These are phyloP conservation scores for Fusarium transvaalense DNA, from an alignment of 2,329 filamentous ascomycete species.

Conservation along the genomic window DNA sequence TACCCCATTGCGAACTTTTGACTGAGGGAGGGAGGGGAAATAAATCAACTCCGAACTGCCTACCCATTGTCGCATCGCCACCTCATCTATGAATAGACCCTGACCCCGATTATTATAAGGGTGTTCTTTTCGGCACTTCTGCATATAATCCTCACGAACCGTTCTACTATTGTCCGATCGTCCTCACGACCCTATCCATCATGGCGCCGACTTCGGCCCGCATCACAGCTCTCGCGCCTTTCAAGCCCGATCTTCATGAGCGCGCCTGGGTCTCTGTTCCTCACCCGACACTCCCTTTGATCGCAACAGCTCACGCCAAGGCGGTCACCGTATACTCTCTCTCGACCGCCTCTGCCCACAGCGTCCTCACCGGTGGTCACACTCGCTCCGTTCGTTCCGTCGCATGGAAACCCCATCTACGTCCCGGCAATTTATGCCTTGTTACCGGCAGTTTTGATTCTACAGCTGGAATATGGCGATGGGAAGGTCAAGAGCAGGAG, in stretches of 20 bases:
- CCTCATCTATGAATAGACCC: not conserved
- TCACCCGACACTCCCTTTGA: slow-evolving; percentile 86
- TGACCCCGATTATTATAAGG: not conserved
- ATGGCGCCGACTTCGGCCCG: slow-evolving; percentile 47
- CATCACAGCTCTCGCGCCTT: slow-evolving; percentile 62
- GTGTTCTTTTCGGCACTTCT: no score
- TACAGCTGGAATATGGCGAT: slow-evolving; percentile 86
- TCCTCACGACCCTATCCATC: slow-evolving; percentile 22
- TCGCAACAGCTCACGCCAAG: slow-evolving; percentile 90
- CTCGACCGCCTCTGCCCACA: slow-evolving; percentile 81
- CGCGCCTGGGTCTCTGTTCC: slow-evolving; percentile 89
- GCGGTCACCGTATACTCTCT: slow-evolving; percentile 92
- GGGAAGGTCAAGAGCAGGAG: slow-evolving; percentile 62
- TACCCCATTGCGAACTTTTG: slow-evolving; percentile 33
- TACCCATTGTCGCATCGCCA: slow-evolving; percentile 7
- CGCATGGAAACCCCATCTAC: slow-evolving; percentile 84
- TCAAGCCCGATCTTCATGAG: slow-evolving; percentile 70
- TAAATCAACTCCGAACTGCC: slow-evolving; percentile 14
- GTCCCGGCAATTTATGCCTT: slow-evolving; percentile 76
- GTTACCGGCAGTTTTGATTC: slow-evolving; percentile 96
- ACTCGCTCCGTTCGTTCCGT: slow-evolving; percentile 87
- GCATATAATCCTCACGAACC: not conserved
- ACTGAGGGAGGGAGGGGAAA: slow-evolving; percentile 34
- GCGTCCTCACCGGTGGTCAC: slow-evolving; percentile 86
- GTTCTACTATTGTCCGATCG: not conserved